phyloP scores from a whole-genome alignment of 2,329 filamentous ascomycete genomes.

The Allantophomopsis lycopodina region DNA sequence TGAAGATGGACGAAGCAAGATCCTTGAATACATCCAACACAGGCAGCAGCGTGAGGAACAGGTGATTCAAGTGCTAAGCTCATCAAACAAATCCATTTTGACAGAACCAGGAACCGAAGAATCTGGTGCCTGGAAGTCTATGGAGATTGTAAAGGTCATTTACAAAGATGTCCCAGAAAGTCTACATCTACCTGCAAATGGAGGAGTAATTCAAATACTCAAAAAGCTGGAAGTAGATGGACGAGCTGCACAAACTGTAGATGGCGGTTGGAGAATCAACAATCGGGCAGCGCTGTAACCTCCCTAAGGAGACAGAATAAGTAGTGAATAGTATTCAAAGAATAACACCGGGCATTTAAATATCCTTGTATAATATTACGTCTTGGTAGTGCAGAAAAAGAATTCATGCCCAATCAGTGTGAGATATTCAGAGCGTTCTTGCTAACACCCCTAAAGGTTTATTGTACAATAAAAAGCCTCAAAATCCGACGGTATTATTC shows the following conservation, averaged over 20 bases:
- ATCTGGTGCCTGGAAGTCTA: constrained; percentile 44
- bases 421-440: too few species aligned
- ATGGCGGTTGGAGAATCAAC: constrained; percentile 28
- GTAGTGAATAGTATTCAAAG: too few species aligned
- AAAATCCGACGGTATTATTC: too few species aligned
- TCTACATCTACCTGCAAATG: constrained; percentile 63
- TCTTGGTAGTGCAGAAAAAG: too few species aligned
- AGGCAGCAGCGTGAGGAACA: constrained; percentile 68
- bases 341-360: too few species aligned
- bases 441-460: too few species aligned
- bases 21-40: constrained; percentile 75
- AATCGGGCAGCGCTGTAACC: constrained; percentile 26
- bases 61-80: constrained; percentile 50
- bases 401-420: too few species aligned
- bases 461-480: too few species aligned
- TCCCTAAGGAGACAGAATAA: too few species aligned
- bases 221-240: constrained; percentile 66
- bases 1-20: constrained; percentile 54
- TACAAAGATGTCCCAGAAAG: constrained; percentile 68
- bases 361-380: too few species aligned
- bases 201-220: constrained; percentile 66
- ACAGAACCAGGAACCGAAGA: constrained; percentile 8
- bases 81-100: constrained; percentile 18
- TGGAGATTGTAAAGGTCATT: constrained; percentile 79
- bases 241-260: constrained; percentile 32